phyloP scores from a whole-genome alignment of 495 filamentous ascomycete genomes.

The Penicillium odoratum region DNA sequence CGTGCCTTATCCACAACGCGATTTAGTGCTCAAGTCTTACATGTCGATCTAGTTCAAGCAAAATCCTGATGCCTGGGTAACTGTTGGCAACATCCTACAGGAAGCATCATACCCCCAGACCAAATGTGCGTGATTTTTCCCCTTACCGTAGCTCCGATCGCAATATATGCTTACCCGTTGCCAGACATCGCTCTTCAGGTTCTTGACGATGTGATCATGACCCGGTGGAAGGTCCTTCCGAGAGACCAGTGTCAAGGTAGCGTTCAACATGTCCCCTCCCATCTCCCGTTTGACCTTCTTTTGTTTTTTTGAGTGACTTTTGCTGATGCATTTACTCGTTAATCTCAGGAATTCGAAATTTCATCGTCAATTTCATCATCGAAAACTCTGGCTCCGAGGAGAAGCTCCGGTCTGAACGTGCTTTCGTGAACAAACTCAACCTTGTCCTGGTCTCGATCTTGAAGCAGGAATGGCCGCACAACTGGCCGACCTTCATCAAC shows the following conservation, averaged over 20 bases:
- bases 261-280: background rate
- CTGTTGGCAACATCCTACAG: constrained; percentile 93
- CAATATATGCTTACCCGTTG: constrained; percentile 2
- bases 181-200: constrained; percentile 92
- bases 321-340: background rate
- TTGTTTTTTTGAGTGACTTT: background rate
- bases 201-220: constrained; percentile 97
- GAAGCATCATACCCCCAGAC: constrained; percentile 90
- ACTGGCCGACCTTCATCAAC: constrained; percentile 99
- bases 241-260: constrained; percentile 91
- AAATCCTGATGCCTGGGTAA: constrained; percentile 94
- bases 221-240: constrained; percentile 95
- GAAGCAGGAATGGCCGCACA: constrained; percentile 99
- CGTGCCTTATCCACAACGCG: constrained; percentile 9
- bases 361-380: constrained; percentile 97
- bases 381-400: constrained; percentile 87
- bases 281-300: background rate
- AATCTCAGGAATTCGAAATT: constrained; percentile 88
- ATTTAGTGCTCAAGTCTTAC: constrained; percentile 1
- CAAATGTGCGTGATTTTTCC: constrained; percentile 68
- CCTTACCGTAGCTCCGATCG: background rate
- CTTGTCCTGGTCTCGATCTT: constrained; percentile 94
- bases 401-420: constrained; percentile 73
- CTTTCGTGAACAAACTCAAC: constrained; percentile 95
- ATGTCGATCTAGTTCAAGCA: constrained; percentile 78